Evolutionary conservation across 2,329 filamentous ascomycete species (phyloP).

Genomic region (Sphaerostilbella broomeana): DNA sequence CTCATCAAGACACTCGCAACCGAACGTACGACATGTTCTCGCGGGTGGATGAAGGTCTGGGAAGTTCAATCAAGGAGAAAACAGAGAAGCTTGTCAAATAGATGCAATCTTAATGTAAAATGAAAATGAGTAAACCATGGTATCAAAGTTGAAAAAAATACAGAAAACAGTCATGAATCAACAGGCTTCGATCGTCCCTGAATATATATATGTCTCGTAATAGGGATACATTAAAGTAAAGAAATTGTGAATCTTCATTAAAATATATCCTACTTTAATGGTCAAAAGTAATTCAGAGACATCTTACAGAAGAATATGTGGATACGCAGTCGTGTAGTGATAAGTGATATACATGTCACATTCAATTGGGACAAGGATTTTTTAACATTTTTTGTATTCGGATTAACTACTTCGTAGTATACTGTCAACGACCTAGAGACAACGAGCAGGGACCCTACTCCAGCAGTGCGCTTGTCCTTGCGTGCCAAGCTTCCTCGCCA

Average conservation of each 20-base stretch:
- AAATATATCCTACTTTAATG: background rate
- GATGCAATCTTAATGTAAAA: background rate
- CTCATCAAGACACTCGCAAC: slow-evolving; percentile 47
- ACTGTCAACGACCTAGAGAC: slow-evolving; percentile 33
- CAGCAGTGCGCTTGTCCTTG: slow-evolving; percentile 31
- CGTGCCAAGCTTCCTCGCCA: slow-evolving; percentile 23
- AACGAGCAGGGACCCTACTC: slow-evolving; percentile 32
- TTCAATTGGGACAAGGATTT: background rate
- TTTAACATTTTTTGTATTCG: slow-evolving; percentile 27
- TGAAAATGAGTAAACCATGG: too few relatives aligned
- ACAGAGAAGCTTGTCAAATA: slow-evolving; percentile 41
- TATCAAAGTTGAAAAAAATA: too few relatives aligned
- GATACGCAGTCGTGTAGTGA: too few relatives aligned
- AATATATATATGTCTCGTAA: background rate
- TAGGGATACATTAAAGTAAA: background rate
- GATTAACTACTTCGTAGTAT: slow-evolving; percentile 35
- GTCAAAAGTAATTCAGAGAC: background rate
- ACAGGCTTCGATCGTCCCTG: too few relatives aligned
- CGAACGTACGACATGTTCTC: slow-evolving; percentile 56
- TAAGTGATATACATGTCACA: too few relatives aligned
- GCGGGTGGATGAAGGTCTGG: slow-evolving; percentile 48
- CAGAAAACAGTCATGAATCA: too few relatives aligned
- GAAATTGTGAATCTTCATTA: background rate
- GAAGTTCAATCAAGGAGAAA: slow-evolving; percentile 43
- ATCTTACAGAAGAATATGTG: too few relatives aligned